These are phyloP conservation scores for Xylaria sp. DNA, from an alignment of 2,329 filamentous ascomycete species.

Conservation along the genomic window DNA sequence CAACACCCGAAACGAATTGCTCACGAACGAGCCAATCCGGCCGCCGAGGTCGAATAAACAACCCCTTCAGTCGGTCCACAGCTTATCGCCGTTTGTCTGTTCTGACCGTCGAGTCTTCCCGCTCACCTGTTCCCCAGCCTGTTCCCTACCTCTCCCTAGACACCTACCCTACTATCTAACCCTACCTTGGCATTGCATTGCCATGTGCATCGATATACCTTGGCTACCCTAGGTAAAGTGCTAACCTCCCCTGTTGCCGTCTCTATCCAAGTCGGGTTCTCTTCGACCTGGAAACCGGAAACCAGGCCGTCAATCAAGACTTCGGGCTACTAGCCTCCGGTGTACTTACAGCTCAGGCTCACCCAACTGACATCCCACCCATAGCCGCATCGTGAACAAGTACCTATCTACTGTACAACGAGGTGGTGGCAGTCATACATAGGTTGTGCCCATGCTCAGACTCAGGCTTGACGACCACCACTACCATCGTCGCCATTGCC, in stretches of 20 bases:
- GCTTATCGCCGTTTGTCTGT: neutral
- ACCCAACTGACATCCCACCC: conserved; percentile 14
- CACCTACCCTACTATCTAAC: neutral
- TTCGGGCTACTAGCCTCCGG: neutral
- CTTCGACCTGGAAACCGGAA: neutral
- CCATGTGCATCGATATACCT: conserved; percentile 3
- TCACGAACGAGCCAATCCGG: neutral
- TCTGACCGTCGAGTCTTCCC: conserved; percentile 3
- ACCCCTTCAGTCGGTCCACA: conserved; percentile 12
- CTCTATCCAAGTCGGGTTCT: conserved; percentile 15
- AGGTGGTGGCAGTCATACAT: neutral
- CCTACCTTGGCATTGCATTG: neutral
- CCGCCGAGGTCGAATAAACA: neutral
- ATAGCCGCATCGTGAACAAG: conserved; percentile 5
- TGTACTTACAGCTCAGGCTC: neutral
- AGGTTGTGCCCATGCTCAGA: conserved; percentile 22
- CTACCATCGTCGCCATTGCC: conserved; percentile 12
- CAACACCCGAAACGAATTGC: conserved; percentile 13
- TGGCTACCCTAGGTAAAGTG: conserved; percentile 6
- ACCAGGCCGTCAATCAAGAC: neutral
- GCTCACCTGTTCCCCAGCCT: conserved; percentile 5
- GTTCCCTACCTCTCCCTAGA: neutral
- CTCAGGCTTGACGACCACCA: conserved; percentile 15
- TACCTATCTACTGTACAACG: no score
- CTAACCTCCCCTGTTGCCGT: conserved; percentile 6